These are phyloP conservation scores for Diaporthe citrichinensis DNA, from an alignment of 2,329 filamentous ascomycete species.

Conservation along the genomic window DNA sequence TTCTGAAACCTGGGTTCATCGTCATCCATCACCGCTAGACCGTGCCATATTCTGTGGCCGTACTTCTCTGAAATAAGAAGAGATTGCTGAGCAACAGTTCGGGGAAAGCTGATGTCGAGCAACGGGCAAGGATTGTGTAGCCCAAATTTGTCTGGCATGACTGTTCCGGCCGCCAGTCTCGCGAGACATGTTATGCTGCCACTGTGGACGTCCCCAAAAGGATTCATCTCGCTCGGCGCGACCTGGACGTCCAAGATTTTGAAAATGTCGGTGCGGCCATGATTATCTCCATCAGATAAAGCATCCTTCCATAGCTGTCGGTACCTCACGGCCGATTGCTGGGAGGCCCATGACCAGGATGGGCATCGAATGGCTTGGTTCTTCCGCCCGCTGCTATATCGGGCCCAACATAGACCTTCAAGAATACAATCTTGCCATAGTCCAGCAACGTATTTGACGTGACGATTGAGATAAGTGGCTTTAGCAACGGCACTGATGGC, in stretches of 20 bases:
- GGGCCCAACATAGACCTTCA: no score
- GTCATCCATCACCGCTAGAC: background rate
- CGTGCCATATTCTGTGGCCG: background rate
- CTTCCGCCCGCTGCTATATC: background rate
- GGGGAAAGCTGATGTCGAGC: no score
- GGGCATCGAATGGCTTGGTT: background rate
- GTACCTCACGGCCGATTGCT: background rate
- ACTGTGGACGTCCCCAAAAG: background rate
- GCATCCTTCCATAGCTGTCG: background rate
- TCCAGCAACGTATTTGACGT: no score
- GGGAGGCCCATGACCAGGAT: constrained; percentile 3
- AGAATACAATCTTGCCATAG: no score
- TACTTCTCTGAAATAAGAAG: background rate
- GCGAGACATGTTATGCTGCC: background rate
- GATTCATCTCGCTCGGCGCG: background rate
- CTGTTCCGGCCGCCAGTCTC: background rate
- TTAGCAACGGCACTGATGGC: no score
- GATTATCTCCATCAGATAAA: background rate
- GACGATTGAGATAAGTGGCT: no score
- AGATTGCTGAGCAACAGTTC: background rate
- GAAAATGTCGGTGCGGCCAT: background rate
- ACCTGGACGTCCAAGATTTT: background rate
- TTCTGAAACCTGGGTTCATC: background rate
- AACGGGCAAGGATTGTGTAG: background rate
- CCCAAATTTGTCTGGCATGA: background rate